Conservation (phyloP, 1,284 basidiomycete genomes). For the Vanrija sp. region DNA sequence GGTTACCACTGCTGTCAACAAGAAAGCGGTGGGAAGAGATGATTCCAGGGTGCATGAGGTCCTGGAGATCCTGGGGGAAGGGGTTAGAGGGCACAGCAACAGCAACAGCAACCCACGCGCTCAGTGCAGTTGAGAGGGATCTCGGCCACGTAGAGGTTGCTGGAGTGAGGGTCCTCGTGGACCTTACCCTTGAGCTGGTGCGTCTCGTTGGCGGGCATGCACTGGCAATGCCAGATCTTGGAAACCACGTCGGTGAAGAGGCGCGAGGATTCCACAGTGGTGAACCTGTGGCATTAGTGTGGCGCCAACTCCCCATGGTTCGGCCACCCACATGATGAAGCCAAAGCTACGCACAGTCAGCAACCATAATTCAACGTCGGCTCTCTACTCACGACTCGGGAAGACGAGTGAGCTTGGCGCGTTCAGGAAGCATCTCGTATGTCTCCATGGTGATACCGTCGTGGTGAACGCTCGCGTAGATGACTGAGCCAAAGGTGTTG, state of each 20-base stretch:
- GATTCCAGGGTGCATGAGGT: slow-evolving; percentile 23
- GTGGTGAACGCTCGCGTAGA: slow-evolving; percentile 23
- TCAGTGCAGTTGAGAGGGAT: slow-evolving; percentile 25
- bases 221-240: neutral
- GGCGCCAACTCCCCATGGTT: neutral
- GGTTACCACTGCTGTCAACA: slow-evolving; percentile 28
- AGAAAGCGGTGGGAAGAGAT: slow-evolving; percentile 33
- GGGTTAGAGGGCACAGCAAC: slow-evolving; percentile 5
- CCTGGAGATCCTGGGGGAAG: slow-evolving; percentile 21
- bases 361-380: too few species aligned
- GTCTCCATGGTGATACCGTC: neutral
- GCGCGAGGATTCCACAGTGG: slow-evolving; percentile 21
- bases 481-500: slow-evolving; percentile 27
- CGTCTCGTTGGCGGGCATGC: slow-evolving; percentile 33
- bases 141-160: slow-evolving; percentile 40
- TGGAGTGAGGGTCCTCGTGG: slow-evolving; percentile 36
- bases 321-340: slow-evolving; percentile 28
- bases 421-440: slow-evolving; percentile 12
- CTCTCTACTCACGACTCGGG: slow-evolving; percentile 1
- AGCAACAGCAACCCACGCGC: slow-evolving; percentile 19
- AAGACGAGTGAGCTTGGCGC: neutral
- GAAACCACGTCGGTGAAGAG: slow-evolving; percentile 17
- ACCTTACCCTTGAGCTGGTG: slow-evolving; percentile 36
- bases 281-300: slow-evolving; percentile 23
- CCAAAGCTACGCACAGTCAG: slow-evolving; percentile 18